These are phyloP conservation scores for Salix arbutifolia DNA, from an alignment of 345 rosid genomes.

Conservation along the genomic window DNA sequence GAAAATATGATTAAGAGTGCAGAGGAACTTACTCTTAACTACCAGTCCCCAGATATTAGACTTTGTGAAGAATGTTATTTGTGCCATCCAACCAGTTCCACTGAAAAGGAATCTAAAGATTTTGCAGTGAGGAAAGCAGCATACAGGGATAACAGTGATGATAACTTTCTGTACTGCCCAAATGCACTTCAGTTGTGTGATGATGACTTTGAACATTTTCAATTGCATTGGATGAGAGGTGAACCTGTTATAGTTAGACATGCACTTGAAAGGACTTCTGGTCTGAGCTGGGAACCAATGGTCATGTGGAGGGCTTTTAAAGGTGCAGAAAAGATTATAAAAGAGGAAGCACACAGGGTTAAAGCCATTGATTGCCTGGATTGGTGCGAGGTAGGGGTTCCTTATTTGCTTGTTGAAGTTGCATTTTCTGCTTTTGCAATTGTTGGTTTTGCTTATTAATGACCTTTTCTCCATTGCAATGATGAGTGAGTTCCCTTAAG, in stretches of 20 bases:
- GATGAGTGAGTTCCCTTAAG: background rate
- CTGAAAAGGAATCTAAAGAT: constrained; percentile 12
- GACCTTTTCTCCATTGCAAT: background rate
- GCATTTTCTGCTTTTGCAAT: background rate
- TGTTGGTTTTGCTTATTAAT: background rate
- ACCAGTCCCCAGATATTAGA: constrained; percentile 28
- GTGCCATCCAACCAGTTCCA: constrained; percentile 19
- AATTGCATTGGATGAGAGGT: constrained; percentile 54
- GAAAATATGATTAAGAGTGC: constrained; percentile 39
- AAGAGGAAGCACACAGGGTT: constrained; percentile 41
- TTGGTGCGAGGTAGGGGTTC: constrained; percentile 47
- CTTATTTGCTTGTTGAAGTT: constrained; percentile 4
- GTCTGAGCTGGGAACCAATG: constrained; percentile 70
- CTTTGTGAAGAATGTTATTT: constrained; percentile 38
- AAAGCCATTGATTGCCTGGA: constrained; percentile 56
- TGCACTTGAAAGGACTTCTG: constrained; percentile 42
- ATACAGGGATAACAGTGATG: constrained; percentile 32
- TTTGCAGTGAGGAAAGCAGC: constrained; percentile 45
- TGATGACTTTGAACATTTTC: constrained; percentile 42
- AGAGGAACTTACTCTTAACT: constrained; percentile 41
- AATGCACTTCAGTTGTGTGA: constrained; percentile 32
- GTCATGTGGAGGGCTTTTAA: constrained; percentile 61
- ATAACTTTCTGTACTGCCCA: constrained; percentile 50
- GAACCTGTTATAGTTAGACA: constrained; percentile 55
- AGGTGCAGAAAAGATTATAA: constrained; percentile 36